Evolutionary conservation across 1,139 yeast species (phyloP).

Genomic region (Taphrina flavorubra): DNA sequence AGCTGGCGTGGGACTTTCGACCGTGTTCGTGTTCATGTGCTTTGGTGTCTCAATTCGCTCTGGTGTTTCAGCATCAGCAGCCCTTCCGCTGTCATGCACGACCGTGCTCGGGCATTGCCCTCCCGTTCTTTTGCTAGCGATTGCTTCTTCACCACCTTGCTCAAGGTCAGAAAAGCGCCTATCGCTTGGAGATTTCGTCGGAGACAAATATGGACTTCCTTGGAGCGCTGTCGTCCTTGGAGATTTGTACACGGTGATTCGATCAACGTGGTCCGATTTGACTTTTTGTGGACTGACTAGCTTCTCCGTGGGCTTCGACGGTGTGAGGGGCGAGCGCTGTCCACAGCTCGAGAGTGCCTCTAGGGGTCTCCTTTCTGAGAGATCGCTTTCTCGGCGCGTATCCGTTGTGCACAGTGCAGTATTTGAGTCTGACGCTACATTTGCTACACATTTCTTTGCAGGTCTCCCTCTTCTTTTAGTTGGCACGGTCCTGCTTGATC

Average conservation of each 20-base stretch:
- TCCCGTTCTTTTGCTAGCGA: no score
- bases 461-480: conserved; percentile 14
- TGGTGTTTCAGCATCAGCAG: no score
- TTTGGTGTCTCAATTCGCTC: no score
- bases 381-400: background rate
- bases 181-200: background rate
- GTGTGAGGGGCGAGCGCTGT: background rate
- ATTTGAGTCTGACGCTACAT: background rate
- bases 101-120: no score
- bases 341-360: background rate
- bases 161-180: background rate
- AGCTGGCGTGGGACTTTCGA: no score
- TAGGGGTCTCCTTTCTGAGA: background rate
- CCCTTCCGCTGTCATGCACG: no score
- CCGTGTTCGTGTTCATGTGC: no score
- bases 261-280: background rate
- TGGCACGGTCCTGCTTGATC: background rate
- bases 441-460: background rate
- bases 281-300: background rate
- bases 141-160: no score
- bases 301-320: background rate
- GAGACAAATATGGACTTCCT: background rate
- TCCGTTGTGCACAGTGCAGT: background rate
- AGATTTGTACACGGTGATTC: background rate
- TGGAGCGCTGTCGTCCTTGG: background rate